Percentiles rank a stretch among this genome's conserved stretches.
These are phyloP conservation scores for Eucalyptus sp. DNA, from an alignment of 345 rosid species.

Conservation along the genomic window DNA sequence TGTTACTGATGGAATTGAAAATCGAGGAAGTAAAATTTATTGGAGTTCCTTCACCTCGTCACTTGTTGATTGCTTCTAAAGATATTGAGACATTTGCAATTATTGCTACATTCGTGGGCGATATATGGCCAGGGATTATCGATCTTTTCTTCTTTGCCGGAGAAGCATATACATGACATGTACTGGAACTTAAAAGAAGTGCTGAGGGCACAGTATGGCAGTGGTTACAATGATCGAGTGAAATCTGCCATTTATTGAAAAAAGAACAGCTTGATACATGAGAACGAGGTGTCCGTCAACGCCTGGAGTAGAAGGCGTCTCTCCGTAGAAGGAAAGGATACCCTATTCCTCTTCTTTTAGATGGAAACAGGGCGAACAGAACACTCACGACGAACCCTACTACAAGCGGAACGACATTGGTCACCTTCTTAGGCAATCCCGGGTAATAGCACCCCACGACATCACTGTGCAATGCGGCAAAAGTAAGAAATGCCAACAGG, in stretches of 20 bases:
- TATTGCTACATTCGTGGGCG: background rate
- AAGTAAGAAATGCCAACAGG: slow-evolving; percentile 20
- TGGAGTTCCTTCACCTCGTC: background rate
- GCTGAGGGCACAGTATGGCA: background rate
- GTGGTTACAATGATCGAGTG: background rate
- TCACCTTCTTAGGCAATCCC: slow-evolving; percentile 21
- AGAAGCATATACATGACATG: background rate
- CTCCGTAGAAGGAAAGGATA: slow-evolving; percentile 26
- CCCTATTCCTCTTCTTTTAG: slow-evolving; percentile 37
- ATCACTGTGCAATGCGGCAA: slow-evolving; percentile 26
- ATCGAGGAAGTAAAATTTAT: background rate
- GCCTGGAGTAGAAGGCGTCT: slow-evolving; percentile 14
- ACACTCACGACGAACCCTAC: slow-evolving; percentile 23
- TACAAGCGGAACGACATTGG: slow-evolving; percentile 20
- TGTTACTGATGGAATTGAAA: background rate
- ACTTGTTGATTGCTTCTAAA: background rate
- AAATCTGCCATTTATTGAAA: background rate
- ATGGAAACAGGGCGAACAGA: slow-evolving; percentile 27
- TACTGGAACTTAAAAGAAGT: background rate
- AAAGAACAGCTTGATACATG: background rate
- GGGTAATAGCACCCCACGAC: slow-evolving; percentile 33
- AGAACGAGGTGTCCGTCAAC: background rate
- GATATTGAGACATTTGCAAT: background rate
- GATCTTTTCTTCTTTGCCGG: background rate
- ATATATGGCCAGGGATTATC: background rate